Base-by-base conservation (phyloP, 2,329 filamentous ascomycete genomes). In the Fusarium torulosum region DNA sequence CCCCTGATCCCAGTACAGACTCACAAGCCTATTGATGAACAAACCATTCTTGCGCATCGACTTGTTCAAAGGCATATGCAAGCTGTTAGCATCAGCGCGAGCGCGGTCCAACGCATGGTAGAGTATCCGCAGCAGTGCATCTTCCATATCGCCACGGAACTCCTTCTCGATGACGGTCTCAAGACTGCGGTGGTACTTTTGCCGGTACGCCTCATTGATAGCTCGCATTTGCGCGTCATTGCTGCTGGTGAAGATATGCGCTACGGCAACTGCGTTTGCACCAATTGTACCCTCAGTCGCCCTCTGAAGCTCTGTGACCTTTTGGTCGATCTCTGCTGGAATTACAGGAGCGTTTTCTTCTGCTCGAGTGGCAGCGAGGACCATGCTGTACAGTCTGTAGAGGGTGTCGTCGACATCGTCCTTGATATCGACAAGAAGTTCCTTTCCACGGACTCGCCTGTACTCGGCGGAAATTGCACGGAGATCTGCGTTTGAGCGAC, bases 401-500 rank as follows among this genome's bases (percentile, higher is more conserved):
- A 79, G 54, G 0, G 58, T 72, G 2, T 75, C 70, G 50, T 77
- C 70, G 6, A 79, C 73, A 14, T 79, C 75, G 10, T 74, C 69
- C 56, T 74, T 75, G 29, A 79, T 73, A 44, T 77, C 75, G 1
- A 63, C 59, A 0, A 76, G 52, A 5, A 79, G 69, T 2, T 79
- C 76, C 3, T 64, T 69, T 46, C 72, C 74, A 2, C 69, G 66
- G 41, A 72, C 46, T 5, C 70, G 71, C 49, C 56, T 72, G 31
- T 78, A 79, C 59, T 77, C 74, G 4, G 69, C 62, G 2, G 31
- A 20, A 9, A 79, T 79, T 14, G 76, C 77, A 5, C 73, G 70
- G 1, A 79, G 71, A 38, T 79, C 77, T 4, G 77, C 76, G 27
- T 79, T 79, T 13, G 76, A 78, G 0, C 77, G 77, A 21, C 75